Evolutionary conservation across 495 filamentous ascomycete species (phyloP), one percentile per base, ranked within the genome.

Genomic region (Apiosordaria backusii): DNA sequence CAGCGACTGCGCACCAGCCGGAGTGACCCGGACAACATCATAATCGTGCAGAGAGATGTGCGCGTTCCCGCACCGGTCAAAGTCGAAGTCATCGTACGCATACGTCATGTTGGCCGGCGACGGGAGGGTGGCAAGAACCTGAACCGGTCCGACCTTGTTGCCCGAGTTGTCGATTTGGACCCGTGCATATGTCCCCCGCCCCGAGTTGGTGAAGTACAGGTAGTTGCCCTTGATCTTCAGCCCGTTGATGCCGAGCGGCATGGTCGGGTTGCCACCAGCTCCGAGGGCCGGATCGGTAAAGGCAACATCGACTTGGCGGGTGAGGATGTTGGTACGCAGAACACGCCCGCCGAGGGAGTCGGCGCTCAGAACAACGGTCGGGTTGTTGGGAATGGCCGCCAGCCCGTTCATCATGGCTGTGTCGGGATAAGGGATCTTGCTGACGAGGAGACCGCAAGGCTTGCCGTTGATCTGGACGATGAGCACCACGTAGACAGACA

Each of bases 121-220:
- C 40, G 13, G 65, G 50, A 45, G 25, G 65, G 18, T 22, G 63
- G 24, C 58, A 62, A n/a, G 23, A 59, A 24, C 13, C 25, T 25
- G 65, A 4, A 16, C 76, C 74, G 0, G 74, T 65, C 4, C 62
- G 68, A 15, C 52, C 21, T 3, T 75, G 78, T 21, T 72, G 50
- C 0, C n/a, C 65, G 40, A 50, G 40, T 50, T 6, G 40, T n/a
- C n/a, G 40, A 82, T 75, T 0, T 40, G 62, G 3, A 79, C 68
- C 4, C 71, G 68, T 1, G 66, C 76, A 59, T 78, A 82, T 3
- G 69, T 70, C 5, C 69, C 71, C 40, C 70, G 67, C 0, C 71
- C 77, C 5, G 77, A 74, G 52, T 80, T 80, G 9, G 79, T 79
- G 62, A 81, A 82, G 61, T 79, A 80, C 1, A 80, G 69, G 55